These are phyloP conservation scores for Ceriops tagal DNA, from an alignment of 345 rosid species.

Conservation along the genomic window DNA sequence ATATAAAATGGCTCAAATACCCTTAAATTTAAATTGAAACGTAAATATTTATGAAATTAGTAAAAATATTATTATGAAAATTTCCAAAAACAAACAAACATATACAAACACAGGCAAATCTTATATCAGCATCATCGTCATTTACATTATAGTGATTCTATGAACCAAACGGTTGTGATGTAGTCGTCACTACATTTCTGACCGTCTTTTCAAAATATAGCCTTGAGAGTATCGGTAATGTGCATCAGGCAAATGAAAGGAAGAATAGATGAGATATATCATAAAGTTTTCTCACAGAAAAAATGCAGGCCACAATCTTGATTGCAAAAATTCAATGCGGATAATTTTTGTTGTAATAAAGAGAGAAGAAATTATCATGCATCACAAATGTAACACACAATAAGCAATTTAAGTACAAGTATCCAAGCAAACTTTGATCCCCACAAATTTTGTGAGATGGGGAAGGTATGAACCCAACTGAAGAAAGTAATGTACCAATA, in stretches of 20 bases:
- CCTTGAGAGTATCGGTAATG: too few species aligned
- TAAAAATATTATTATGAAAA: too few species aligned
- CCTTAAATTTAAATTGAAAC: too few species aligned
- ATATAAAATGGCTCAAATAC: too few species aligned
- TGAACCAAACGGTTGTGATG: too few species aligned
- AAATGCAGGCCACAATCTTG: not conserved
- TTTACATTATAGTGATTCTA: too few species aligned
- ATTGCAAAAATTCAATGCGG: not conserved
- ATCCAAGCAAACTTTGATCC: conserved; percentile 12
- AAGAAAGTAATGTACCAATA: not conserved
- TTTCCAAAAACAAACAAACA: too few species aligned
- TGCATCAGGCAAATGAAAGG: not conserved
- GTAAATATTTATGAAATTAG: too few species aligned
- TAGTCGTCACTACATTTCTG: too few species aligned
- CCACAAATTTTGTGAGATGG: conserved; percentile 1
- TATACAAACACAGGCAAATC: too few species aligned
- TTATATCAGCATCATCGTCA: too few species aligned
- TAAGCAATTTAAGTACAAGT: conserved; percentile 3
- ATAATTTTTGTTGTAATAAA: not conserved
- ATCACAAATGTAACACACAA: not conserved
- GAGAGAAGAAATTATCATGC: conserved; percentile 4
- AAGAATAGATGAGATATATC: not conserved
- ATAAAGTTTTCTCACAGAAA: not conserved
- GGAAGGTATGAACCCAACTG: not conserved
- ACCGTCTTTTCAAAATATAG: too few species aligned